Base-by-base conservation (phyloP, 2,329 filamentous ascomycete species). In the Fusarium sp. region DNA sequence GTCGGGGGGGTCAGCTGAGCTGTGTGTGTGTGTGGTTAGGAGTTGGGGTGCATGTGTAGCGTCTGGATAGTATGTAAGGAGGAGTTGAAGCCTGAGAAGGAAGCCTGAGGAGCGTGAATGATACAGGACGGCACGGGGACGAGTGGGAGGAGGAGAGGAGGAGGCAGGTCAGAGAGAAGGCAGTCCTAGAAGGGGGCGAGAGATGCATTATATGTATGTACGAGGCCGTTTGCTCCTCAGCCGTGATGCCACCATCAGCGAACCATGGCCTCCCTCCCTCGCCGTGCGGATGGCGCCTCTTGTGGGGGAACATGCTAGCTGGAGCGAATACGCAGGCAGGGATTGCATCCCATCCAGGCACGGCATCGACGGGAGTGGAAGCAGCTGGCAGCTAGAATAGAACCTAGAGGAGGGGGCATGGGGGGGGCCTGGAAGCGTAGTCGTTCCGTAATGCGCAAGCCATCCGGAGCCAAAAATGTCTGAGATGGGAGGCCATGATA, bases 401-500 rank as follows among this genome's bases (percentile, higher is more conserved):
- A 23, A 23, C 23, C 23, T 23, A 23, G 23, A 23, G 23, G 23
- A 23, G 23, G 13, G 48, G 34, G 23, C 34, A n/a, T 40, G 41
- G 18, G 23, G n/a, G 18, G 31, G 47, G 36, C 18, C 10, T 15
- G 11, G 36, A n/a, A 30, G 18, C 18, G 54, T 48, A 37, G 44
- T 57, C 59, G 51, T 41, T 50, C 59, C 39, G 54, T 57, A 59
- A 53, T 60, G 51, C 52, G 41, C 52, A 66, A 65, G 52, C 47
- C 43, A 56, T 62, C 37, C 27, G 52, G 18, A 43, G 50, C 46
- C 36, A 46, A 41, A 51, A 62, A 61, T 72, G 62, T 75, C 69
- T 71, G 63, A 74, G 71, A 66, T 57, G 56, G 39, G 34, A 30
- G 48, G 62, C 62, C 46, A 68, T 65, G 65, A 68, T 74, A 70